phyloP scores from a whole-genome alignment of 1,139 yeast species.

The Yamadazyma atmosphaerica region DNA sequence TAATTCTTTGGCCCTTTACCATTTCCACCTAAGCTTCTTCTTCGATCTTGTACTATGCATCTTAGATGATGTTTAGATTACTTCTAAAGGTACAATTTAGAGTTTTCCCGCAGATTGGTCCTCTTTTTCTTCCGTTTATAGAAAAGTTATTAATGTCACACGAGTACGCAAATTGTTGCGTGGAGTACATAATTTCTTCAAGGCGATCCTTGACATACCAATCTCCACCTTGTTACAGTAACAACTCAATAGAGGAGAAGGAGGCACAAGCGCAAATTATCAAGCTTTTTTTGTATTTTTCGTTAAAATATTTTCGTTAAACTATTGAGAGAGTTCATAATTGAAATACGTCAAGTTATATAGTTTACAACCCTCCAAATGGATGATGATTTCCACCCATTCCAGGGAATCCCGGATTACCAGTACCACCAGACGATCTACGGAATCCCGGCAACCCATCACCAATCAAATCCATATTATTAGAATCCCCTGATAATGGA shows the following conservation, averaged over 20 bases:
- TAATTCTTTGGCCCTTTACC: no score
- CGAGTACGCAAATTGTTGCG: background rate
- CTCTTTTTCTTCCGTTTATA: background rate
- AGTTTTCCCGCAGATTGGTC: background rate
- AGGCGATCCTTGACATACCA: background rate
- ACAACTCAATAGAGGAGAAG: no score
- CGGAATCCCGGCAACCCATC: conserved; percentile 51
- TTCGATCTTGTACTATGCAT: background rate
- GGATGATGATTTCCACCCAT: conserved; percentile 13
- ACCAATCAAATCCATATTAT: conserved; percentile 44
- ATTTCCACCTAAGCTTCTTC: no score
- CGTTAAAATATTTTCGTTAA: background rate
- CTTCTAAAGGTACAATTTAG: background rate
- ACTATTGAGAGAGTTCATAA: background rate
- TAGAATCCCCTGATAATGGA: conserved; percentile 43
- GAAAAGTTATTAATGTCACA: background rate
- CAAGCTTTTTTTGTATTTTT: no score
- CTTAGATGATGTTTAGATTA: no score
- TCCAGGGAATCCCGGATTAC: conserved; percentile 11
- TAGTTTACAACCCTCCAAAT: conserved; percentile 8
- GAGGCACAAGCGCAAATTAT: no score
- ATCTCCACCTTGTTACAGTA: no score
- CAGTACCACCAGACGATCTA: conserved; percentile 15
- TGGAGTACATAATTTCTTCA: background rate
- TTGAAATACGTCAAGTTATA: background rate